Evolutionary conservation across 495 filamentous ascomycete genomes (phyloP), one percentile per base, ranked within the genome.

Genomic region (Chaetomium cochliodes): DNA sequence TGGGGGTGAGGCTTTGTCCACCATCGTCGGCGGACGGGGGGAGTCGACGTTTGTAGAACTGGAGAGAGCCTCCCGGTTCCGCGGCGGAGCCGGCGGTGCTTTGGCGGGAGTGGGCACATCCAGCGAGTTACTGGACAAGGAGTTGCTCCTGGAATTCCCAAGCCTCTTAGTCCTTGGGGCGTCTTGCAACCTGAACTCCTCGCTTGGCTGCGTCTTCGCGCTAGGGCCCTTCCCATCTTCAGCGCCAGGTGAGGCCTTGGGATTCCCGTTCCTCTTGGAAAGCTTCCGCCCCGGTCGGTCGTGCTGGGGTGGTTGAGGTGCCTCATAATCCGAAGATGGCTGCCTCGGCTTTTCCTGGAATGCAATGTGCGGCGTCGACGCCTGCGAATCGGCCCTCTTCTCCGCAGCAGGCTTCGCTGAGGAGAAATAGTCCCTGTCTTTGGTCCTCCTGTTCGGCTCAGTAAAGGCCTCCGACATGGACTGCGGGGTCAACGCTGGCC

Each of bases 291-390:
- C 65, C 6, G 78, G 69, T 12, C 76, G 71, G 51, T 79, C 73
- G 22, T 73, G 56, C 57, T 79, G 81, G 3, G 76, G 75, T 33
- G 65, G 56, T 57, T 79, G 81, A 4, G 76, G 75, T 39, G 65
- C 78, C 41, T 84, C 81, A 46, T 81, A 73, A 12, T 86, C 83
- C 13, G 81, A 78, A 6, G 83, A 82, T 5, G 78, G 65, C 69
- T 91, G 86, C 53, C 91, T 84, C 0, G 87, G 87, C 72, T 92
- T 93, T 70, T 96, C 91, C 73, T 96, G 92, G 73, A 90, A 96
- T 44, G 91, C 90, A 71, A 97, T 96, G 75, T 98, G 92, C 41
- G 92, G 91, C 9, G 90, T 91, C 12, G 85, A 79, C 3, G 80
- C 74, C 52, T 80, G 78, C 6, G 80, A 79, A 30, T 78, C 79